A percentile compares a stretch with the other conserved stretches of the same genome.
These are phyloP conservation scores for Lablab purpureus DNA, from an alignment of 306 rosid species.

Conservation along the genomic window DNA sequence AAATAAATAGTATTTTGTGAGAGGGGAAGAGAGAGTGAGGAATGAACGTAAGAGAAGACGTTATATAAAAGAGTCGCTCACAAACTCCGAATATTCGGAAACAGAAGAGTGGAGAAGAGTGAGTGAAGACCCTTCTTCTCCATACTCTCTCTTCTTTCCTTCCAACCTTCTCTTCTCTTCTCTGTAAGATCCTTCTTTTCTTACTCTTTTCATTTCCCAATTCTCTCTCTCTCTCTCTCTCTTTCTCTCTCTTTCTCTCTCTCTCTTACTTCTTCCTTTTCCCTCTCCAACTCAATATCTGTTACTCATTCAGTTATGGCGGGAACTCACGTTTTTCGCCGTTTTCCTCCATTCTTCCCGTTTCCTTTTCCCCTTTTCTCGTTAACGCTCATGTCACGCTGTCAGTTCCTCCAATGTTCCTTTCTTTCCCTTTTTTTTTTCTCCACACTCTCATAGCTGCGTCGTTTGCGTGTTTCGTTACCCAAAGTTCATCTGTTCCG, in stretches of 20 bases:
- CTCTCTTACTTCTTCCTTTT: neutral
- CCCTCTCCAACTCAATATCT: neutral
- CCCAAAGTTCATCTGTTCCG: neutral
- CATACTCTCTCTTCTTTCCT: neutral
- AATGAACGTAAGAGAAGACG: neutral
- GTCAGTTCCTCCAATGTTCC: neutral
- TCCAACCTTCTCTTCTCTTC: conserved; percentile 31
- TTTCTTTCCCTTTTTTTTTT: neutral
- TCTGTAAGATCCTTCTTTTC: conserved; percentile 39
- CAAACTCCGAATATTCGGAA: neutral
- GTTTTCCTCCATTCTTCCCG: neutral
- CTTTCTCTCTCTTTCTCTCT: neutral
- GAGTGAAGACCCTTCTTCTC: conserved; percentile 1
- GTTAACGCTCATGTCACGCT: neutral
- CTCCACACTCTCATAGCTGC: neutral
- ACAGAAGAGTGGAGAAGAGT: neutral
- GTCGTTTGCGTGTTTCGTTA: neutral
- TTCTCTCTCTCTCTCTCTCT: neutral
- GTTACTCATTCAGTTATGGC: conserved; percentile 18
- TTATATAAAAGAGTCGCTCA: neutral
- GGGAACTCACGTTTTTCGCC: conserved; percentile 34
- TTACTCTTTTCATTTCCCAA: neutral
- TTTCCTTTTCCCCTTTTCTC: neutral
- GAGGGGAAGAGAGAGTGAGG: neutral
- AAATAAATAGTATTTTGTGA: too few relatives aligned